Percentiles rank a stretch among this genome's conserved stretches.
These are phyloP conservation scores for Pelargonium citronellum DNA, from an alignment of 441 rosid genomes.

Conservation along the genomic window DNA sequence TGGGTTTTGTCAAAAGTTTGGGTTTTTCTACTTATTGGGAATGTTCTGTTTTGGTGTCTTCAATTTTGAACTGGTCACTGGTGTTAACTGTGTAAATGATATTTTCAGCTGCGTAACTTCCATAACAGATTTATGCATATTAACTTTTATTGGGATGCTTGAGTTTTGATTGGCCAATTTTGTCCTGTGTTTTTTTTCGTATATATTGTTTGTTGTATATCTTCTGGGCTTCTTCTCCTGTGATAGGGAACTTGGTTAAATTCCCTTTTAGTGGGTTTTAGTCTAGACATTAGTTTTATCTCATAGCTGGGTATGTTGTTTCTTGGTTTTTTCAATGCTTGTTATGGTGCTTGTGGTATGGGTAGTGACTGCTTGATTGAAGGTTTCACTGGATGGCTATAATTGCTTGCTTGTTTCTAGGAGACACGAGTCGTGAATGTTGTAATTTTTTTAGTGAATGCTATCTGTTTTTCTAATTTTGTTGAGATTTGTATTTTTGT, in stretches of 20 bases:
- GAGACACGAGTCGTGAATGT: neutral
- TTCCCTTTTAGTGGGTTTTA: neutral
- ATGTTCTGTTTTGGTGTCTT: neutral
- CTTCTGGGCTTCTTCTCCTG: neutral
- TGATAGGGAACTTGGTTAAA: neutral
- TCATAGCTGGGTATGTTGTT: neutral
- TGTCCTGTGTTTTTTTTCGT: neutral
- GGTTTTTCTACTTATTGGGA: neutral
- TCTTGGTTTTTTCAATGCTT: neutral
- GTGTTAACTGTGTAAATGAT: too few relatives aligned
- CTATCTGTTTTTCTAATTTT: neutral
- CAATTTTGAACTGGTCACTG: neutral
- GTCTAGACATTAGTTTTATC: neutral
- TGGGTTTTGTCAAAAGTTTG: neutral
- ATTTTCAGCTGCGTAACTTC: neutral
- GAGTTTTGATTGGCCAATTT: neutral
- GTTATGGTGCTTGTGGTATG: neutral
- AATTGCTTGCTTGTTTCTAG: neutral
- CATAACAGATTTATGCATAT: neutral
- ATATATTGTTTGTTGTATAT: neutral
- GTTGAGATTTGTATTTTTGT: neutral
- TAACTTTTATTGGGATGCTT: neutral
- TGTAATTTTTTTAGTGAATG: constrained; percentile 1
- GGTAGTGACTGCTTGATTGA: neutral
- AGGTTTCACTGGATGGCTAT: neutral